Percentiles rank a stretch among this genome's conserved stretches.
phyloP scores from a whole-genome alignment of 2,329 filamentous ascomycete genomes.

The Fusarium poae region DNA sequence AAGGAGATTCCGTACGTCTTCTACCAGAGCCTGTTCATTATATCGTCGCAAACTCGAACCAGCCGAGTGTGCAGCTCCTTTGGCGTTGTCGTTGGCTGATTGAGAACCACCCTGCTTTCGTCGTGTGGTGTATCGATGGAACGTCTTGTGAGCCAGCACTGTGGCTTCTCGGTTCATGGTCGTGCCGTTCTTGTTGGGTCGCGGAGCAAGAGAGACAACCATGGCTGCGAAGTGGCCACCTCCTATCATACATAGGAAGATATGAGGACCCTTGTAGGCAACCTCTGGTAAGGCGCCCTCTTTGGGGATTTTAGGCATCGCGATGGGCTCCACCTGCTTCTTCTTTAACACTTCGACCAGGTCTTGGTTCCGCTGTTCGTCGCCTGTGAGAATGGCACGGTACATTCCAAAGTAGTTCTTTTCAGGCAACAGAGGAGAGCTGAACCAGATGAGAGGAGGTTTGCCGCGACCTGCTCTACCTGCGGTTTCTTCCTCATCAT shows the following conservation, averaged over 20 bases:
- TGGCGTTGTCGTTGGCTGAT: constrained; percentile 93
- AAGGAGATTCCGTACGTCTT: constrained; percentile 87
- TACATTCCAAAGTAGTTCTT: constrained; percentile 90
- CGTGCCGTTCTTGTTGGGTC: constrained; percentile 75
- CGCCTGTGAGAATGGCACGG: constrained; percentile 79
- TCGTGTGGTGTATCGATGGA: constrained; percentile 95
- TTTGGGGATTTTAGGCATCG: constrained; percentile 65
- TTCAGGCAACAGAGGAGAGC: constrained; percentile 77
- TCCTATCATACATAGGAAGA: constrained; percentile 98
- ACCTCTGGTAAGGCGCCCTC: constrained; percentile 68
- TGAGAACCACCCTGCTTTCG: constrained; percentile 97
- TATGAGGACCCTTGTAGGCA: constrained; percentile 79
- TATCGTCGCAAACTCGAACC: constrained; percentile 91
- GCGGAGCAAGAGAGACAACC: constrained; percentile 89
- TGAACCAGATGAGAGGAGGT: constrained; percentile 87
- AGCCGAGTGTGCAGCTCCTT: constrained; percentile 92
- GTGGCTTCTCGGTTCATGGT: constrained; percentile 86
- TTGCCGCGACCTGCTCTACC: constrained; percentile 71
- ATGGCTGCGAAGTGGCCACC: constrained; percentile 98
- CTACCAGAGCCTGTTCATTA: constrained; percentile 89
- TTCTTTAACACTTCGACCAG: constrained; percentile 77
- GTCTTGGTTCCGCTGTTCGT: constrained; percentile 73
- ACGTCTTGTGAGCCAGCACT: constrained; percentile 95
- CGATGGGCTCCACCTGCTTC: constrained; percentile 80
- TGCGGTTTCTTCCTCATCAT: constrained; percentile 55